Percentiles rank a stretch among this genome's conserved stretches.
phyloP scores from a whole-genome alignment of 2,329 filamentous ascomycete genomes.

The Botryotinia globosa region DNA sequence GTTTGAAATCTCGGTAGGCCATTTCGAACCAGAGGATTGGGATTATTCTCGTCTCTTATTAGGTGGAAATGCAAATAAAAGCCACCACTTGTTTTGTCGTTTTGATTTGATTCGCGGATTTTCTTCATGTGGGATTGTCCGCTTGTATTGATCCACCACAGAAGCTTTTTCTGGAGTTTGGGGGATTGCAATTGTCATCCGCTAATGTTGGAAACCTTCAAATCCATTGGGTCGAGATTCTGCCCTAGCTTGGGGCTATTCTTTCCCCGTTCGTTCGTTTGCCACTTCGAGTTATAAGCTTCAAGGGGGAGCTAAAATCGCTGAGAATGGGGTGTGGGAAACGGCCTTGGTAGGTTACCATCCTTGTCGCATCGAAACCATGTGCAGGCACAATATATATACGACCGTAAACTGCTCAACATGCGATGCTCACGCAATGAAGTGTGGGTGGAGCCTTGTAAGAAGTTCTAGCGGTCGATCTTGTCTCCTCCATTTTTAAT shows the following conservation, averaged over 20 bases:
- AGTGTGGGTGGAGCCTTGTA: neutral
- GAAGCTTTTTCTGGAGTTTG: neutral
- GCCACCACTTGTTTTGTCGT: neutral
- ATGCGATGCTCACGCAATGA: neutral
- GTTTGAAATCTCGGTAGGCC: neutral
- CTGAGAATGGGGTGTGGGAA: neutral
- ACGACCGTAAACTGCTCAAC: constrained; percentile 1
- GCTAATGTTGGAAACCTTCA: neutral
- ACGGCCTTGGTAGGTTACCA: neutral
- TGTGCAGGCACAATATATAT: neutral
- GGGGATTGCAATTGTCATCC: neutral
- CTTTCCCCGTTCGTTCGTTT: constrained; percentile 2
- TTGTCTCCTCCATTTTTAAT: neutral
- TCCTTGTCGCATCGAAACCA: constrained; percentile 9
- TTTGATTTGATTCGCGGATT: neutral
- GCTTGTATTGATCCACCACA: neutral
- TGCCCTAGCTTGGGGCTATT: neutral
- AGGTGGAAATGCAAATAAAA: neutral
- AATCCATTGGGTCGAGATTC: neutral
- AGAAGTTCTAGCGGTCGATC: neutral
- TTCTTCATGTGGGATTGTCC: neutral
- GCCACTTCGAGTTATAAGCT: constrained; percentile 2
- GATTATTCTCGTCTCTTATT: neutral
- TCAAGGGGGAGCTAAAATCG: neutral
- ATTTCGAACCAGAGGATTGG: neutral